Base-by-base conservation (phyloP, 768 basidiomycete species). In the Podaxis sp. region DNA sequence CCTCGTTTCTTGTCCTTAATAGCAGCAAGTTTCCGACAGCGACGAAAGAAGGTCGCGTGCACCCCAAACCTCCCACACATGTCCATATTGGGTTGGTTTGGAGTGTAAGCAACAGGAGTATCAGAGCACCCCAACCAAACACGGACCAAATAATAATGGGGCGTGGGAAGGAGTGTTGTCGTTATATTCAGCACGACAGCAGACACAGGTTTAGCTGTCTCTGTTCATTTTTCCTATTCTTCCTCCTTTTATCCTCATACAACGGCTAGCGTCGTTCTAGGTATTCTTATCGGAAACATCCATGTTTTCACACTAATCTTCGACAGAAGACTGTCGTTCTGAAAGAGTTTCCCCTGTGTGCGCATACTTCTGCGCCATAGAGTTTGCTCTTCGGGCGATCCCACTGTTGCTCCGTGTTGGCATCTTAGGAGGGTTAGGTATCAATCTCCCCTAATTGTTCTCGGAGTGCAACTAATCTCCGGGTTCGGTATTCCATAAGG, bases 251-350 rank as follows among this genome's bases (percentile, higher is more conserved):
- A n/a, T 37, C 23, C 35, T 44, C 32, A 21, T 38, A 47, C 50
- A 40, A 52, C 58, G 58, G 42, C 59, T 5, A 44, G 23, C 52
- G 52, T 46, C 59, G 59, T 60, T 23, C 59, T 53, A 60, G 59
- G 59, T 60, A 60, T n/a, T 60, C 36, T 47, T 27, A 25, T 27
- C 21, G 51, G 47, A 60, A 54, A 35, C 40, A 60, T 7, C 40
- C n/a, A 60, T 60, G 59, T 25, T 32, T 47, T 21, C 36, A 23
- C 59, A 60, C 59, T 60, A 60, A 60, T 27, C 5, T 25, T 36
- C 18, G n/a, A 5, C 44, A 60, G 59, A 60, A 59, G 52, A 47
- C 59, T 38, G 36, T 28, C 50, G 48, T 52, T n/a, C 50, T 46
- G 46, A 60, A 25, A 25, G 51, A 25, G 50, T 16, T 42, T 46